A percentile compares a stretch with the other conserved stretches of the same genome.
phyloP scores from a whole-genome alignment of 768 basidiomycete genomes.

The Mycena maculata region DNA sequence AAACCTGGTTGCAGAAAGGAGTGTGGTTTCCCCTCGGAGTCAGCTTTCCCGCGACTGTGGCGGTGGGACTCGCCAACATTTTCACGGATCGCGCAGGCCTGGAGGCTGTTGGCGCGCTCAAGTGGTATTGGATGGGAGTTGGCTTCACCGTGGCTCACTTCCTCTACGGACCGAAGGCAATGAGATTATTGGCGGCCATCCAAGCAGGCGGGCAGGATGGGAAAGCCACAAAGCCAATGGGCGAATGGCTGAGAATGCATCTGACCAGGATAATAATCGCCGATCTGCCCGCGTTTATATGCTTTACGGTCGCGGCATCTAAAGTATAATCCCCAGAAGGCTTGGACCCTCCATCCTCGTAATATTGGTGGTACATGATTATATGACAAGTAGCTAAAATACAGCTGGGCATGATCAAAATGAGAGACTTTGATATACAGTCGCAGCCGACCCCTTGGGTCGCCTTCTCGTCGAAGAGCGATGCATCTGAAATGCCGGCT shows the following conservation, averaged over 20 bases:
- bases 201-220: not conserved
- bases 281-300: slow-evolving; percentile 9
- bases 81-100: not conserved
- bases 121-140: slow-evolving; percentile 5
- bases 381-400: not conserved
- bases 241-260: slow-evolving; percentile 12
- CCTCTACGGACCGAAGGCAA: not conserved
- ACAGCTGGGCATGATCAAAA: slow-evolving; percentile 18
- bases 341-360: no score
- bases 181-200: not conserved
- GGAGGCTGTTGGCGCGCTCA: not conserved
- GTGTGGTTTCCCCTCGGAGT: not conserved
- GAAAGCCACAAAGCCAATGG: slow-evolving; percentile 3
- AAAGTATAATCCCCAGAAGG: not conserved
- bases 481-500: slow-evolving; percentile 16
- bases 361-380: slow-evolving; percentile 1
- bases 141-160: slow-evolving; percentile 11
- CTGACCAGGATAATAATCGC: not conserved
- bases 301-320: slow-evolving; percentile 5
- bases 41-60: not conserved
- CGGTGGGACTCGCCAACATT: not conserved
- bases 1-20: slow-evolving; percentile 1
- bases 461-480: slow-evolving; percentile 26
- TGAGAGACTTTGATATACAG: slow-evolving; percentile 26
- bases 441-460: slow-evolving; percentile 16